phyloP scores from a whole-genome alignment of 495 filamentous ascomycete species.

The Apiosordaria backusii region DNA sequence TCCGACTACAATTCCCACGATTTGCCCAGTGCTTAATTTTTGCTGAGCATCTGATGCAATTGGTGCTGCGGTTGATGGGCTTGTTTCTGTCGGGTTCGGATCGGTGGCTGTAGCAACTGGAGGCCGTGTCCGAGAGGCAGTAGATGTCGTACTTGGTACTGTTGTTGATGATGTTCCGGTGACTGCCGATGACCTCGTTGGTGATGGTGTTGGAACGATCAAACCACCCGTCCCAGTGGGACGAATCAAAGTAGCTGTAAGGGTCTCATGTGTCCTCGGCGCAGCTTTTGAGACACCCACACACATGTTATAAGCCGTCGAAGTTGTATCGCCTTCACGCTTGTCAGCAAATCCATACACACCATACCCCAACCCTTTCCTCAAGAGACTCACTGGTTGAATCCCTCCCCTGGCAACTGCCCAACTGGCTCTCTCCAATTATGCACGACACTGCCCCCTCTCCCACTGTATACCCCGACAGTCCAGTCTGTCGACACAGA shows the following conservation, averaged over 20 bases:
- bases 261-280: slow-evolving; percentile 56
- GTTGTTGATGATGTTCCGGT: slow-evolving; percentile 17
- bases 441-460: slow-evolving; percentile 66
- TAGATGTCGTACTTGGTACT: slow-evolving; percentile 10
- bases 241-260: slow-evolving; percentile 55
- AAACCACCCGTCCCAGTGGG: slow-evolving; percentile 26
- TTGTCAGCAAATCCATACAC: slow-evolving; percentile 23
- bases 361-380: neutral
- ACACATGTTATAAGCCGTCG: slow-evolving; percentile 58
- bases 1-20: slow-evolving; percentile 48
- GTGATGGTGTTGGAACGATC: slow-evolving; percentile 24
- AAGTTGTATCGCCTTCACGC: slow-evolving; percentile 29
- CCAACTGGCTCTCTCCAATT: slow-evolving; percentile 42
- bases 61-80: slow-evolving; percentile 11
- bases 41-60: slow-evolving; percentile 5
- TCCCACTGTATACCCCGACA: slow-evolving; percentile 63
- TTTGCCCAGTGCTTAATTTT: slow-evolving; percentile 37
- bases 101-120: slow-evolving; percentile 14
- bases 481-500: slow-evolving; percentile 58
- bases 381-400: slow-evolving; percentile 33
- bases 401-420: slow-evolving; percentile 38
- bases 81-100: slow-evolving; percentile 15
- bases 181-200: slow-evolving; percentile 16
- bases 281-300: slow-evolving; percentile 49
- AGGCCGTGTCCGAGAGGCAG: slow-evolving; percentile 14